Evolutionary conservation across 1,284 basidiomycete genomes (phyloP), one percentile per base, ranked within the genome.

Genomic region (Retiboletus flavoniger): DNA sequence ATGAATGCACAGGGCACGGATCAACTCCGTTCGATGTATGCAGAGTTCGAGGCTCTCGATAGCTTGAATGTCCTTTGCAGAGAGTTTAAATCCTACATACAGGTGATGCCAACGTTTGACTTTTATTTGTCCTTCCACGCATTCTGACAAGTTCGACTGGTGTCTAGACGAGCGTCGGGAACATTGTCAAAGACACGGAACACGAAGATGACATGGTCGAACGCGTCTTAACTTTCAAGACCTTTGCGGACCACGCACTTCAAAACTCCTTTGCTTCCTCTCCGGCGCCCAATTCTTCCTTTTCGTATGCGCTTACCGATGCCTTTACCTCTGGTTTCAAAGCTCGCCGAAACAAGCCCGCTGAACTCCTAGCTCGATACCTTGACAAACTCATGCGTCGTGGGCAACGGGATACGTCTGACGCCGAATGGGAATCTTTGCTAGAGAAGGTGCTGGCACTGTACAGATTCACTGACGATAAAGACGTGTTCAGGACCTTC

Each of bases 401-500:
- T 54, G 95, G 95, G 0, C 93, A 95, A 69, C 86, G 86, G 45
- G 78, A 79, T 13, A 79, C 81, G 56, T 83, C 82, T 10, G 91
- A 95, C 56, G 75, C 73, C 7, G 83, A 84, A 55, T 93, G 94
- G 69, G 82, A 87, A 54, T 72, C 73, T 2, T 73, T 83, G 46
- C 76, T 99, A 43, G 86, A 94, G 62, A 81, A 80, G n/a, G 91
- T 87, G 7, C 78, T 98, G 41, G 83, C 78, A 17, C 73, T 99
- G 45, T 96, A 97, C 72, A 79, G 94, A 42, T 97, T 87, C 70
- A 95, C 93, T 3, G 84, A 90, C 52, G 93, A 95, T 69, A 93
- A 92, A 70, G 93, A 96, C 65, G 91, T 95, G 17, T 98, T 98
- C 73, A 87, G 95, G 63, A 91, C 91, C 31, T 98, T 97, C 74